Base-by-base conservation (phyloP, 2,329 filamentous ascomycete genomes). In the Colletotrichum euphorbiae region DNA sequence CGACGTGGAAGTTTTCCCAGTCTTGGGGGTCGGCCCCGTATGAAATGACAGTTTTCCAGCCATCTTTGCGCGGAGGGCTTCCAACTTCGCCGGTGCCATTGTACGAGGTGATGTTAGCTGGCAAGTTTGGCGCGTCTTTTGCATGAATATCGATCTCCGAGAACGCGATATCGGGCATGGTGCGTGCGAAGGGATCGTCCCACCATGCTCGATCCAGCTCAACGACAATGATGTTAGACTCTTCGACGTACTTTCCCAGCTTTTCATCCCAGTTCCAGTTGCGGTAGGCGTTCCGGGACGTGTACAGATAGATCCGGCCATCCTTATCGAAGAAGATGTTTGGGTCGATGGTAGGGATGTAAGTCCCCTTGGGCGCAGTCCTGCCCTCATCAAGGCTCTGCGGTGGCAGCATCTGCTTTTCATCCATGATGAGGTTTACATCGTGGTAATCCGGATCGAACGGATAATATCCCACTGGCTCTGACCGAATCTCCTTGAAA, bases 401-500 rank as follows among this genome's bases (percentile, higher is more conserved):
- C 1, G 77, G 77, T 1, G 77, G 77, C 15, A 76, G 66, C 77
- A 76, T 75, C 52, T 79, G 77, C 62, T 74, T 68, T 40, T 77
- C 71, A 62, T 79, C 75, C 77, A 79, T 79, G 52, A 79, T 78
- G 42, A 79, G 77, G 59, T 79, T 79, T 54, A 79, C 74, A 56
- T 79, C 77, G 54, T 77, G 72, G 60, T 79, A 79, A 15, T 74
- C 69, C 0, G 77, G 77, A 64, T 79, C 77, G 61, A 78, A 79
- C 0, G 77, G 77, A 45, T 77, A 78, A 57, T 77, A 79, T 5
- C 76, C 74, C 3, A 79, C 74, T 0, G 77, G 77, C 33, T 73
- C 71, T 1, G 75, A 60, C 52, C 76, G 45, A 17, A 79, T 78
- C 67, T 79, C 77, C 9, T 58, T 60, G 54, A 78, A 79, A 0